These are phyloP conservation scores for Pecoramyces ruminantium DNA, from an alignment of 192 early-diverging fungal species.

Conservation along the genomic window DNA sequence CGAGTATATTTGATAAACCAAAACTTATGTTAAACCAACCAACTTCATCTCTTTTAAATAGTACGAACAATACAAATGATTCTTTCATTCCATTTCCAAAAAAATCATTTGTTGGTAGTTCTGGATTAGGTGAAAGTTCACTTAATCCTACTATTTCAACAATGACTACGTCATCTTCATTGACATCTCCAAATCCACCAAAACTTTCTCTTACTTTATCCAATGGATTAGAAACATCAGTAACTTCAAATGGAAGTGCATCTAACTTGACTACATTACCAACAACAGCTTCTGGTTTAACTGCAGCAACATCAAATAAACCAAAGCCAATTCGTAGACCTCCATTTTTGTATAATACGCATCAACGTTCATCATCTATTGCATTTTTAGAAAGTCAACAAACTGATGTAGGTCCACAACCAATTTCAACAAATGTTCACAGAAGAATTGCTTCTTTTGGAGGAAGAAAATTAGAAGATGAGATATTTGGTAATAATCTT, in stretches of 20 bases:
- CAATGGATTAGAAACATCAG: background rate
- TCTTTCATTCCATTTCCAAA: background rate
- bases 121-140: background rate
- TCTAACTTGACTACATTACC: background rate
- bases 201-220: background rate
- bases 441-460: background rate
- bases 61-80: background rate
- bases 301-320: background rate
- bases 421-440: background rate
- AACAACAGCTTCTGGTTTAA: background rate
- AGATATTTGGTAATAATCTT: background rate
- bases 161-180: background rate
- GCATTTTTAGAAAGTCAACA: background rate
- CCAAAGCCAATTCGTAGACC: background rate
- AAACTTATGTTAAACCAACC: background rate
- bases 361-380: background rate
- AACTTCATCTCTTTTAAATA: constrained; percentile 1
- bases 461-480: background rate
- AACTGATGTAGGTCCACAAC: background rate
- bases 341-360: background rate
- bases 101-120: background rate
- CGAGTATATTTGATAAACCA: constrained; percentile 3
- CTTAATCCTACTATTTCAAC: background rate
- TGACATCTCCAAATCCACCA: background rate
- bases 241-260: background rate